A percentile compares a stretch with the other conserved stretches of the same genome.
These are phyloP conservation scores for Kwoniella dejecticola DNA, from an alignment of 768 basidiomycete genomes.

Conservation along the genomic window DNA sequence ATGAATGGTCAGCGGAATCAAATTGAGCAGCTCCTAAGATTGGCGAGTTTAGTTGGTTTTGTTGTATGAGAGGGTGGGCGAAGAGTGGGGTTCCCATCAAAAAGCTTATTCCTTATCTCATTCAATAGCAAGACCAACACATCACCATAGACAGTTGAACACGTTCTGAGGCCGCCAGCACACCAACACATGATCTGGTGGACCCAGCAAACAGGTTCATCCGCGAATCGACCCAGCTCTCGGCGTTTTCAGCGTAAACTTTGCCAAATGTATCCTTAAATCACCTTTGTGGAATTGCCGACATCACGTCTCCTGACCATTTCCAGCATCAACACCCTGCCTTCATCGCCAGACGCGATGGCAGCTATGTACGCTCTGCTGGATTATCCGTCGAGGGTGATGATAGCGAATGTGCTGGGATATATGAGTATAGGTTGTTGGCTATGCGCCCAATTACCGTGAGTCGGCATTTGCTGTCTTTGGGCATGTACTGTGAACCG, in stretches of 20 bases:
- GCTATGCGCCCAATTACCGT: conserved; percentile 53
- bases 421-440: conserved; percentile 50
- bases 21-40: background rate
- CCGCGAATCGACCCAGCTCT: no score
- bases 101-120: background rate
- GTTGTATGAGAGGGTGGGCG: background rate
- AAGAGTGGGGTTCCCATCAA: background rate
- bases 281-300: no score
- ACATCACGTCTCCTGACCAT: background rate
- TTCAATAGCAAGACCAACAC: background rate
- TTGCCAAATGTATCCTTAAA: no score
- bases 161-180: background rate
- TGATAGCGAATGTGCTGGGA: conserved; percentile 35
- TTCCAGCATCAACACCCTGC: background rate
- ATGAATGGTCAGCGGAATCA: background rate
- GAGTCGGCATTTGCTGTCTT: conserved; percentile 6
- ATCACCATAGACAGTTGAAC: background rate
- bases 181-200: background rate
- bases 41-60: background rate
- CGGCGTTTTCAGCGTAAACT: no score
- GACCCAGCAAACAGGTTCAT: no score
- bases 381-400: conserved; percentile 19
- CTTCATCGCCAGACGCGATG: background rate
- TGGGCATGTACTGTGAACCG: background rate
- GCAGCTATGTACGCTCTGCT: background rate